Evolutionary conservation across 768 basidiomycete species (phyloP).

Genomic region (Amanita rubescens): DNA sequence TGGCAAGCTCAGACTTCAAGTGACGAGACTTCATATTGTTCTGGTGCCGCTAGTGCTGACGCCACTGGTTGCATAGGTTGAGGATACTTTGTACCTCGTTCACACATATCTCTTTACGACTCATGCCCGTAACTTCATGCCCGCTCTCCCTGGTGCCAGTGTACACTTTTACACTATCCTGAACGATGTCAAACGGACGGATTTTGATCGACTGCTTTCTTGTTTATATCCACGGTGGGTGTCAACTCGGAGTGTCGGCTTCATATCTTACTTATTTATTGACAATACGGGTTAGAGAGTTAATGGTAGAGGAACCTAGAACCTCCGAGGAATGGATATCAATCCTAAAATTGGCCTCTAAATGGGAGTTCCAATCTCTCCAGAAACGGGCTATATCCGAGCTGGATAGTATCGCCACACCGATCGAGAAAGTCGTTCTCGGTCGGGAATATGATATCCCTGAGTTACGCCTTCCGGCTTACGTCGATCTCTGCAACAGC

Average conservation of each 20-base stretch:
- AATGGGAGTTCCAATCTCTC: conserved; percentile 6
- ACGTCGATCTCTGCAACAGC: conserved; percentile 3
- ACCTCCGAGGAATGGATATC: conserved; percentile 4
- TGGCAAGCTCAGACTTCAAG: background rate
- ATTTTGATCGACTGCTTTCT: conserved; percentile 3
- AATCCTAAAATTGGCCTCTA: background rate
- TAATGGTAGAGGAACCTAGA: background rate
- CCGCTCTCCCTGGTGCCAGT: background rate
- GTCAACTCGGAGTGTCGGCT: background rate
- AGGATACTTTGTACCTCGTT: background rate
- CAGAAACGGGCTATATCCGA: background rate
- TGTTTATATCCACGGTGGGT: conserved; percentile 1
- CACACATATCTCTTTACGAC: background rate
- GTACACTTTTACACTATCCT: no score
- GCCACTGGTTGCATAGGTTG: background rate
- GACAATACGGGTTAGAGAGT: background rate
- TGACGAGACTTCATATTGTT: background rate
- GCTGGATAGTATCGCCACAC: background rate
- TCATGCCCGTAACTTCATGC: background rate
- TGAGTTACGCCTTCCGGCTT: background rate
- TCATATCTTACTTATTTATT: background rate
- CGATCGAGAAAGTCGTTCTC: conserved; percentile 4
- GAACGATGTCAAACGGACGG: background rate
- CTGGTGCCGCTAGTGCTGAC: background rate
- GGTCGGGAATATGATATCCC: background rate